Conservation (phyloP, 2,329 filamentous ascomycete genomes). For the Exophiala mesophila region DNA sequence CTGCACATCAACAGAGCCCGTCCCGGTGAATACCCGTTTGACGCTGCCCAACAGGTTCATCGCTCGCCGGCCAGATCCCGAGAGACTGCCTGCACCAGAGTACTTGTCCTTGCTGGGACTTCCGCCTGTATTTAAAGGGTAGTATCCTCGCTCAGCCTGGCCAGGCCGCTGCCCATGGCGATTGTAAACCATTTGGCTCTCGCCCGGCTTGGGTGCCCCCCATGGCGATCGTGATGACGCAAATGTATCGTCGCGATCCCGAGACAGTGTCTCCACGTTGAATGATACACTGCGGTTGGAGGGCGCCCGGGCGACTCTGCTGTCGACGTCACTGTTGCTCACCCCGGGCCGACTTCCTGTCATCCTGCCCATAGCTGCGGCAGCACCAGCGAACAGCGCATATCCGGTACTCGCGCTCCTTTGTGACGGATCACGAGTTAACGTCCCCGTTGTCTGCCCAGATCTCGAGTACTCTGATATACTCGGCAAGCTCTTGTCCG, state of each 20-base stretch:
- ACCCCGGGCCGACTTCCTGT: slow-evolving; percentile 8
- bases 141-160: slow-evolving; percentile 14
- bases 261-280: slow-evolving; percentile 9
- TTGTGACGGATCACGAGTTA: slow-evolving; percentile 25
- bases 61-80: slow-evolving; percentile 55
- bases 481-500: slow-evolving; percentile 43
- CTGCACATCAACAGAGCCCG: slow-evolving; percentile 30
- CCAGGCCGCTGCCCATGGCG: slow-evolving; percentile 13
- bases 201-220: slow-evolving; percentile 10
- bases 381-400: slow-evolving; percentile 25
- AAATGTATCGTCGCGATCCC: slow-evolving; percentile 15
- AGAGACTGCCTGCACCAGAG: slow-evolving; percentile 47
- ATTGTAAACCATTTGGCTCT: slow-evolving; percentile 19
- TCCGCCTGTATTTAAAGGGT: slow-evolving; percentile 14
- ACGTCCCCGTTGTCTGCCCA: slow-evolving; percentile 34
- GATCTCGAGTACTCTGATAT: slow-evolving; percentile 17
- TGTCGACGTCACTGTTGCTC: background rate
- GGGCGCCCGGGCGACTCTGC: slow-evolving; percentile 14
- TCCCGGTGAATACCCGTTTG: slow-evolving; percentile 55
- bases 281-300: slow-evolving; percentile 26
- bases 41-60: slow-evolving; percentile 66
- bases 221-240: slow-evolving; percentile 17
- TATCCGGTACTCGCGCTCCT: slow-evolving; percentile 25
- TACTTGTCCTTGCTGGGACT: slow-evolving; percentile 30
- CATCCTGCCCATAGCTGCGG: slow-evolving; percentile 24